Evolutionary conservation across 2,329 filamentous ascomycete genomes (phyloP), one percentile per base, ranked within the genome.

Genomic region (Exutisphaerella laricina): DNA sequence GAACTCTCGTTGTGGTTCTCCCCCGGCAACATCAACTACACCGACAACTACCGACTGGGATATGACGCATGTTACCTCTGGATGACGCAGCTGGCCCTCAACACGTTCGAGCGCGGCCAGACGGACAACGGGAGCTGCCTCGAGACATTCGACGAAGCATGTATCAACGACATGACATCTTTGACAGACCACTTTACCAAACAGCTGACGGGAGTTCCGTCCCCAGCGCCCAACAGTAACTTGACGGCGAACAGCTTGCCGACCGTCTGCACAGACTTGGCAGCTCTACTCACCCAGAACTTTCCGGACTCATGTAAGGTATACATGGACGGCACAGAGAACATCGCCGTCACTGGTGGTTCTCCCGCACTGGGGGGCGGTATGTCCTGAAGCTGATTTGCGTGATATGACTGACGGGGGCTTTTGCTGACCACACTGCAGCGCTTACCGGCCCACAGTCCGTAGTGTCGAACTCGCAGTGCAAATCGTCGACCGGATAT

Each of bases 1-100:
- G 44, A 50, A 29, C 18, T 50, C 5, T 44, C 44, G 4, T 29
- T 50, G 8, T 50, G 48, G 48, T 42, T 50, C 23, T 43, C 39
- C 17, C 32, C 44, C n/a, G 33, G 31, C 12, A 23, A 10, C 4
- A 21, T 30, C 8, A 48, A 50, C 22, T 48, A 33, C 18, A 21
- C 35, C 12, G 34, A 48, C 21, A 39, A 47, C 41, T 45, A 35
- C 37, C 16, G 14, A 5, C 20, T 50, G 3, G 48, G 48, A 17
- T 50, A 42, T 28, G 45, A 48, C 16, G 39, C 40, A 1, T 50
- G 48, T 26, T 48, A 48, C 13, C 14, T 50, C 8, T 48, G 41
- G 33, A 34, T 46, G 10, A 28, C 25, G 3, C 12, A 28, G 1
- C 23, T 48, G 14, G 22, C 37, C 1, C n/a, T 43, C 16, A 42